Base-by-base conservation (phyloP, 2,329 filamentous ascomycete species). In the Fonsecaea pedrosoi region DNA sequence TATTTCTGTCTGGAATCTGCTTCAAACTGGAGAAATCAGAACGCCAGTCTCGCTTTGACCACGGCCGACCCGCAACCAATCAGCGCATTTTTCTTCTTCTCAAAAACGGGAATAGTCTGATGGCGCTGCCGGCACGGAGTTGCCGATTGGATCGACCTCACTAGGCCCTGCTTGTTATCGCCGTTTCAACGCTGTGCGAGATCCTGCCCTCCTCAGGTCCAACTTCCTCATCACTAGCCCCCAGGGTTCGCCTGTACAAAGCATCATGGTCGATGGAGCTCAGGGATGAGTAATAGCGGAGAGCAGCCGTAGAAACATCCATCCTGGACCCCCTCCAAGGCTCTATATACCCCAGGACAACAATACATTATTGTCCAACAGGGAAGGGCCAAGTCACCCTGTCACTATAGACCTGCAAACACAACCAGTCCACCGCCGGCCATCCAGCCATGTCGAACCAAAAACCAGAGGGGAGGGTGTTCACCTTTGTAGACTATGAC, bases 401-500 rank as follows among this genome's bases (percentile, higher is more conserved):
- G 45, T 50, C 45, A 15, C 38, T 53, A 54, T 37, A 56, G 32
- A 12, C 37, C 6, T 45, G n/a, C 18, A 37, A 25, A 25, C 25
- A 2, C 25, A 25, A 25, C 25, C 25, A 25, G 25, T 2, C 25
- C 15, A 63, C 18, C 50, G 34, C 48, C 30, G 37, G 34, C 40
- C 13, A 25, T 37, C 37, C 61, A 65, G 37, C 25, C 21, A 69
- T 69, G 67, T 56, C 61, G 32, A 56, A 15, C 58, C 15, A 59
- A 25, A 65, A 64, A 8, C 32, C 61, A 30, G 65, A 65, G 21
- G 59, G 48, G 10, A 64, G 62, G 50, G 35, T 53, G 21, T 69
- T 67, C 54, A 69, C 68, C 54, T 69, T 69, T 60, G 68, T 69
- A 63, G 68, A 69, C 37, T 69, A 69, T 54, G 65, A 69, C 32